A percentile compares a stretch with the other conserved stretches of the same genome.
These are phyloP conservation scores for Huntiella abstrusa DNA, from an alignment of 2,329 filamentous ascomycete genomes.

Conservation along the genomic window DNA sequence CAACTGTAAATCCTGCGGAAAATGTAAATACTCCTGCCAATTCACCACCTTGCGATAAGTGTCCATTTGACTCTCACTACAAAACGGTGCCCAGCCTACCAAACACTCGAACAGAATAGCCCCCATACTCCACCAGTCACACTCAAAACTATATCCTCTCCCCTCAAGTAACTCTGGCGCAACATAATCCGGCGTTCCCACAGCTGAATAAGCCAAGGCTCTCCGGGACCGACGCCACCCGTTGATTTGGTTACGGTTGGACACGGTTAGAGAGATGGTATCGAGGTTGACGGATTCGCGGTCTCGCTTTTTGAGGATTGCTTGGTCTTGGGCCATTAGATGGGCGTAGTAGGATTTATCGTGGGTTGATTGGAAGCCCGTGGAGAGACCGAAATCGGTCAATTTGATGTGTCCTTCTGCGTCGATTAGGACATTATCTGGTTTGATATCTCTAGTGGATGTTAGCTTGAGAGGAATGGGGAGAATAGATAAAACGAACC, in stretches of 20 bases:
- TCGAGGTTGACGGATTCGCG: slow-evolving; percentile 89
- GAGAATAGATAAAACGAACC: slow-evolving; percentile 22
- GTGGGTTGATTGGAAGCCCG: slow-evolving; percentile 92
- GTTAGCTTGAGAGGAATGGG: slow-evolving; percentile 18
- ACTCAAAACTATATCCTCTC: slow-evolving; percentile 88
- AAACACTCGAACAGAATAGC: slow-evolving; percentile 99
- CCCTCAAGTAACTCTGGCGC: slow-evolving; percentile 96
- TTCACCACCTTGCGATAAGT: slow-evolving; percentile 99
- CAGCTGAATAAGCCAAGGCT: slow-evolving; percentile 93
- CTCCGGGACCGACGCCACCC: slow-evolving; percentile 94
- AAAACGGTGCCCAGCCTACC: slow-evolving; percentile 97
- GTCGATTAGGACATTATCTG: slow-evolving; percentile 93
- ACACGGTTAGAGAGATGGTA: slow-evolving; percentile 94
- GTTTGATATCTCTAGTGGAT: slow-evolving; percentile 66
- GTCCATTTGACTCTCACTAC: slow-evolving; percentile 90
- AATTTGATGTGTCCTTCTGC: slow-evolving; percentile 93
- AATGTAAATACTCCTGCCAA: slow-evolving; percentile 89
- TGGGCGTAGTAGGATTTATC: slow-evolving; percentile 98
- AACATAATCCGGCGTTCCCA: slow-evolving; percentile 96
- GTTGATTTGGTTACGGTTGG: slow-evolving; percentile 94
- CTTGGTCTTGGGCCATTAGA: slow-evolving; percentile 57
- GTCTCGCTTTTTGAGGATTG: slow-evolving; percentile 50
- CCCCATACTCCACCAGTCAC: slow-evolving; percentile 97
- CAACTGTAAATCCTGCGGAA: slow-evolving; percentile 85
- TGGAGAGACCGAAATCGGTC: slow-evolving; percentile 94